phyloP scores from a whole-genome alignment of 2,329 filamentous ascomycete genomes.

The Xylaria sp. region DNA sequence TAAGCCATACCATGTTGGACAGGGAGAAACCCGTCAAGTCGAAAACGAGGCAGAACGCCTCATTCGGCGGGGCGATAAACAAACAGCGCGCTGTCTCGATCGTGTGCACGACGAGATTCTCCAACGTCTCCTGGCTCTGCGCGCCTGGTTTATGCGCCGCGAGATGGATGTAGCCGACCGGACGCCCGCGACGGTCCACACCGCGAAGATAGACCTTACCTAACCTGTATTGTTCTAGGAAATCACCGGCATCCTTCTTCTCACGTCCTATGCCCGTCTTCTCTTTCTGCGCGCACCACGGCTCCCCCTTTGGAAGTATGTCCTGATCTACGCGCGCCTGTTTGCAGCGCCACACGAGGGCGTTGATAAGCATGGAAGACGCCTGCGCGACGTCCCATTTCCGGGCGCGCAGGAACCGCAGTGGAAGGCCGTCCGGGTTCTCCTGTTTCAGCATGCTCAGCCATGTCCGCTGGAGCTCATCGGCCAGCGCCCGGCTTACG shows the following conservation, averaged over 20 bases:
- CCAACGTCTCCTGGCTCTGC: constrained; percentile 80
- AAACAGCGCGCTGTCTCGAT: constrained; percentile 91
- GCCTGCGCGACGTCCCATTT: constrained; percentile 96
- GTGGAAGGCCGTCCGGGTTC: constrained; percentile 82
- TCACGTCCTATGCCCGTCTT: neutral
- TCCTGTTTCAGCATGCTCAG: constrained; percentile 87
- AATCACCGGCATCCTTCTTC: constrained; percentile 71
- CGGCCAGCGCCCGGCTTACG: constrained; percentile 53
- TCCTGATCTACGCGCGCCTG: constrained; percentile 92
- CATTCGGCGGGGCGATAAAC: constrained; percentile 70
- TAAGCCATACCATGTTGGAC: constrained; percentile 82
- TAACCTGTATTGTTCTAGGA: constrained; percentile 81
- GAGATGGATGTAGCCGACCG: constrained; percentile 87
- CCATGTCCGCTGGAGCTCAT: constrained; percentile 82
- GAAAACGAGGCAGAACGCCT: constrained; percentile 90
- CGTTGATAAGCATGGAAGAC: constrained; percentile 88
- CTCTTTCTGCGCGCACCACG: constrained; percentile 59
- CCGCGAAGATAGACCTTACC: constrained; percentile 94
- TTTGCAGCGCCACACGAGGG: constrained; percentile 84
- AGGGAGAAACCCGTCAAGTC: constrained; percentile 93
- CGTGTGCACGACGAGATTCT: constrained; percentile 87
- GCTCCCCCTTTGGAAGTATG: constrained; percentile 81
- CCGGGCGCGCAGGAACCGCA: constrained; percentile 82
- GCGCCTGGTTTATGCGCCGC: constrained; percentile 82
- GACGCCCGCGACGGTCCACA: constrained; percentile 80